Base-by-base conservation (phyloP, 2,329 filamentous ascomycete genomes). In the Cercospora beticola region DNA sequence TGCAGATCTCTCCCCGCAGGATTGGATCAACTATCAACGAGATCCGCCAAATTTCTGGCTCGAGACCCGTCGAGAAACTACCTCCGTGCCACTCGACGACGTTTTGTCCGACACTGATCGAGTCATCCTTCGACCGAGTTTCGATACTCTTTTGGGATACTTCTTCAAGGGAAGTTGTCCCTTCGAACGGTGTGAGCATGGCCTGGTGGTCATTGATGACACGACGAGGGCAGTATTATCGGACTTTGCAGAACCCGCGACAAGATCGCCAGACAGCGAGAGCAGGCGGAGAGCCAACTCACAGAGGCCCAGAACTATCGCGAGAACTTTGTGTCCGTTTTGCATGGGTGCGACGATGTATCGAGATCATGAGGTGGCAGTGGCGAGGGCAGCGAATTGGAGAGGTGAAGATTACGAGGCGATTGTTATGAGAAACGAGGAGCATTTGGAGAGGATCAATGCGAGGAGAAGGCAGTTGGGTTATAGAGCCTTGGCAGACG, bases 261-360 rank as follows among this genome's bases (percentile, higher is more conserved):
- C 4, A 12, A 33, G 63, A 3, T 23, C 30, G 23, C n/a, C 31
- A 10, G 21, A 14, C 4, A 31, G 30, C 18, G n/a, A 46, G 59
- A 56, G 26, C 36, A 40, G 36, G 36, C 36, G 36, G 36, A 40
- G 36, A 40, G 36, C 36, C 36, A 6, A 4, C 14, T 40, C 36
- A 40, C 16, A 40, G 23, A 28, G 23, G 14, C 49, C 49, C 21
- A 28, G 49, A 23, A 23, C 8, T 21, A 26, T n/a, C 16, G 21
- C 57, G 31, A 56, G 18, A 9, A 64, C 33, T 16, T 10, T 67
- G n/a, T 67, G 65, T n/a, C 65, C 65, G 4, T 67, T 64, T 31
- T 67, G 65, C 18, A 67, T 59, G 59, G 65, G 65, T 52, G 30
- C 7, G 1, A n/a, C 46, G 21, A 21, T 63, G 9, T 63, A 63